phyloP scores from a whole-genome alignment of 139 green algal genomes.

The Tetradesmus obliquus region DNA sequence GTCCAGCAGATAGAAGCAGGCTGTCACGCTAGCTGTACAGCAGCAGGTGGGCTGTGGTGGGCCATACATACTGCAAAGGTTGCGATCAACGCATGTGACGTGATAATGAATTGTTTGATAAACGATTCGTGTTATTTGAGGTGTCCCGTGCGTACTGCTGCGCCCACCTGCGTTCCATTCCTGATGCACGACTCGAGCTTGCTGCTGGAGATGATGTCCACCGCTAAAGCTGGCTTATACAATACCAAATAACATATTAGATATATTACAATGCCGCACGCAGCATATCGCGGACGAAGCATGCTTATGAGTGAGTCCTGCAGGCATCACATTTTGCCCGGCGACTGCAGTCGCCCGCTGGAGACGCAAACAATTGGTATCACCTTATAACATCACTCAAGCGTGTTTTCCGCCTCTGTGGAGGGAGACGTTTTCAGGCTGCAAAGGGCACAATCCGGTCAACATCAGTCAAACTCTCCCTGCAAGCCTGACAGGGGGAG shows the following conservation, averaged over 20 bases:
- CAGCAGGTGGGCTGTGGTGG: neutral
- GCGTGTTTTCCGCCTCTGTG: neutral
- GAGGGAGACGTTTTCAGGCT: neutral
- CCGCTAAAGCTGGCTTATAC: neutral
- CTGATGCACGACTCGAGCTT: constrained; percentile 69
- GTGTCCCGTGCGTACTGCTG: neutral
- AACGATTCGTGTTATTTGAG: neutral
- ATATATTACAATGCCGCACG: neutral
- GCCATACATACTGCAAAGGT: neutral
- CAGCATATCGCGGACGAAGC: too few species aligned
- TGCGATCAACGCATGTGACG: too few species aligned
- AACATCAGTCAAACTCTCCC: neutral
- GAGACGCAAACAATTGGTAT: neutral
- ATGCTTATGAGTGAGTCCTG: neutral
- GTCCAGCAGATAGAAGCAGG: neutral
- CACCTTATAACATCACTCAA: neutral
- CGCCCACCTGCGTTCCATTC: constrained; percentile 57
- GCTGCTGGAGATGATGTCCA: constrained; percentile 60
- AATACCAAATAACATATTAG: neutral
- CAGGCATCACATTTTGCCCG: neutral
- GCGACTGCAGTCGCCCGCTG: neutral
- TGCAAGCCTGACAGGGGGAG: neutral
- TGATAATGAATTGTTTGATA: too few species aligned
- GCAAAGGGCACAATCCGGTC: neutral
- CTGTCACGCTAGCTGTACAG: neutral